These are phyloP conservation scores for Vigna trinervia DNA, from an alignment of 306 rosid species.

Conservation along the genomic window DNA sequence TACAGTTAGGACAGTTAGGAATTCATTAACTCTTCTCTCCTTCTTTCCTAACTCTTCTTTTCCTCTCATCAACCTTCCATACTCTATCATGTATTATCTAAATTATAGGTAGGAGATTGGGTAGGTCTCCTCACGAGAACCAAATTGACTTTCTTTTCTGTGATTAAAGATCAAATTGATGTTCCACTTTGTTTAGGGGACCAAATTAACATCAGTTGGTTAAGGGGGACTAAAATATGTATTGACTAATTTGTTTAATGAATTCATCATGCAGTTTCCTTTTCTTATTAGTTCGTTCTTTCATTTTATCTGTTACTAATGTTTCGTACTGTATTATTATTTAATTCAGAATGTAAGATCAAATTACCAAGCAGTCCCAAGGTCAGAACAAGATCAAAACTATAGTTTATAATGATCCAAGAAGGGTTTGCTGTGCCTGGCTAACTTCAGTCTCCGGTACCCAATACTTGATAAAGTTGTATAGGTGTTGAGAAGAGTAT, in stretches of 20 bases:
- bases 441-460: slow-evolving; percentile 9
- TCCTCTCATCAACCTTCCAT: too few species aligned
- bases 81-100: background rate
- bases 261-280: background rate
- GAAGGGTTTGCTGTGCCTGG: slow-evolving; percentile 33
- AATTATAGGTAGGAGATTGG: background rate
- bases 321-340: slow-evolving; percentile 25
- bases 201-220: slow-evolving; percentile 19
- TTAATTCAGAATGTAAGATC: slow-evolving; percentile 73
- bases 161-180: slow-evolving; percentile 20
- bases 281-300: background rate
- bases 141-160: slow-evolving; percentile 6
- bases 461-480: slow-evolving; percentile 16
- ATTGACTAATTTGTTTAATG: slow-evolving; percentile 17
- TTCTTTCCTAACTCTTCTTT: too few species aligned
- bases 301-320: background rate
- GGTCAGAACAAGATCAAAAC: slow-evolving; percentile 47
- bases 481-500: slow-evolving; percentile 7
- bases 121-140: slow-evolving; percentile 1
- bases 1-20: too few species aligned
- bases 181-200: slow-evolving; percentile 21
- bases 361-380: slow-evolving; percentile 68
- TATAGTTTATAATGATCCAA: slow-evolving; percentile 47
- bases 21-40: too few species aligned
- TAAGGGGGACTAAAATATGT: slow-evolving; percentile 3